These are phyloP conservation scores for Pyronema domesticum DNA, from an alignment of 495 filamentous ascomycete species.

Conservation along the genomic window DNA sequence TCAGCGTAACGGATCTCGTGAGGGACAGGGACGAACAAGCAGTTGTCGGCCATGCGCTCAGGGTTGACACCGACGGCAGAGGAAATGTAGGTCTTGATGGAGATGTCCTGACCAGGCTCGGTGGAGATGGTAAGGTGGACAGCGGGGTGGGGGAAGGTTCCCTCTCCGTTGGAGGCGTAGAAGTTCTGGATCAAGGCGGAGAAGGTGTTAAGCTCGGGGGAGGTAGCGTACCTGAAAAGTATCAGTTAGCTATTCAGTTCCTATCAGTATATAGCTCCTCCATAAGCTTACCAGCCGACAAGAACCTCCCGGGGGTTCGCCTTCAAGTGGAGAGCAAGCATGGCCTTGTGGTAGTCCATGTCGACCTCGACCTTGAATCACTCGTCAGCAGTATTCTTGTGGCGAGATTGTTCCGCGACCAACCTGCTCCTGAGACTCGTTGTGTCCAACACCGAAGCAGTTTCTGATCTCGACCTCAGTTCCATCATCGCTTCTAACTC, in stretches of 20 bases:
- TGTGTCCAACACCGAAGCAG: conserved; percentile 94
- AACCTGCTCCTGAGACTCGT: conserved; percentile 81
- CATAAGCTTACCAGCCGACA: conserved; percentile 50
- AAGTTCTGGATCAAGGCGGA: conserved; percentile 98
- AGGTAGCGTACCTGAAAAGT: conserved; percentile 58
- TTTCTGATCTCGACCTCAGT: conserved; percentile 86
- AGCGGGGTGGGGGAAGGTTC: conserved; percentile 88
- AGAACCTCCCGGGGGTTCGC: conserved; percentile 86
- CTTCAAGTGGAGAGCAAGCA: conserved; percentile 83
- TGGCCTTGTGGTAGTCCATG: conserved; percentile 99
- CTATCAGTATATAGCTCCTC: neutral
- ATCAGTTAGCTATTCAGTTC: neutral
- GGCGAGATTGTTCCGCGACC: neutral
- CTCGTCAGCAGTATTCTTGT: neutral
- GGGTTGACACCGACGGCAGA: conserved; percentile 86
- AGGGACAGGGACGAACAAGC: conserved; percentile 89
- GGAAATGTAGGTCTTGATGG: conserved; percentile 79
- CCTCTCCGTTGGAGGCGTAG: conserved; percentile 89
- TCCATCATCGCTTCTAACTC: conserved; percentile 83
- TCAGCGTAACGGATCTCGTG: conserved; percentile 82
- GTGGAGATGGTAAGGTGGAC: conserved; percentile 91
- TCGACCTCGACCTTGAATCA: conserved; percentile 66
- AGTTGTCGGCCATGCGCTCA: conserved; percentile 84
- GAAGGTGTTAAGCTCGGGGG: conserved; percentile 90
- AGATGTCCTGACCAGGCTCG: conserved; percentile 63